Base-by-base conservation (phyloP, 176 grass and related monocot species). In the maize (Zea mays) region DNA sequence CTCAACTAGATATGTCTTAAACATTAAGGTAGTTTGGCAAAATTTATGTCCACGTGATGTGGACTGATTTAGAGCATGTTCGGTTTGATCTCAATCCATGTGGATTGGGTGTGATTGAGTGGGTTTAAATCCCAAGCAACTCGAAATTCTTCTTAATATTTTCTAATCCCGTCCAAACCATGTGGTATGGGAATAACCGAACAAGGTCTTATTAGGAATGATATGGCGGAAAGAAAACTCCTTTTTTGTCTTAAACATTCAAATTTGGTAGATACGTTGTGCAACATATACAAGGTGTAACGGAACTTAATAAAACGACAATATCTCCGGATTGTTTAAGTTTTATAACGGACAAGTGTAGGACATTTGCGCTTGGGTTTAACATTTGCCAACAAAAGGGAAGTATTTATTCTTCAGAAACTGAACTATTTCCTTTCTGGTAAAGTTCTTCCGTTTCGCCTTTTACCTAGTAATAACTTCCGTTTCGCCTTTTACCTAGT, bases 321-420 rank as follows among this genome's bases (percentile, higher is more conserved):
- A 27, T 27, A 27, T 27, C 27, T 27, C 27, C 27, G 27, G 27
- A 27, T 27, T 27, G 27, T 27, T 57, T 42, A 33, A 43, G 20
- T 51, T 81, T 81, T 61, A 13, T 2, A 56, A 12, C 37, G 21
- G 46, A 81, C 39, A 68, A 75, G 10, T 44, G 20, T 63, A 64
- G 38, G 64, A 17, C 41, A 72, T 57, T 39, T 56, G n/a, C 47
- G 17, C 41, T 35, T 14, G 12, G 14, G 10, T 68, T 55, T 76
- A 47, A 34, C 41, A 46, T 81, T 70, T 72, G 11, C 33, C 47
- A 35, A 52, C 15, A 8, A 42, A 13, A 55, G 75, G 63, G 52
- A 40, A 15, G 14, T 21, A 55, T 42, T 27, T 79, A 41, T 67
- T 54, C 33, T 55, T 54, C 9, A 41, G 6, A 39, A 75, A 82